These are phyloP conservation scores for Pulveroboletus sp. DNA, from an alignment of 1,284 basidiomycete species.

Conservation along the genomic window DNA sequence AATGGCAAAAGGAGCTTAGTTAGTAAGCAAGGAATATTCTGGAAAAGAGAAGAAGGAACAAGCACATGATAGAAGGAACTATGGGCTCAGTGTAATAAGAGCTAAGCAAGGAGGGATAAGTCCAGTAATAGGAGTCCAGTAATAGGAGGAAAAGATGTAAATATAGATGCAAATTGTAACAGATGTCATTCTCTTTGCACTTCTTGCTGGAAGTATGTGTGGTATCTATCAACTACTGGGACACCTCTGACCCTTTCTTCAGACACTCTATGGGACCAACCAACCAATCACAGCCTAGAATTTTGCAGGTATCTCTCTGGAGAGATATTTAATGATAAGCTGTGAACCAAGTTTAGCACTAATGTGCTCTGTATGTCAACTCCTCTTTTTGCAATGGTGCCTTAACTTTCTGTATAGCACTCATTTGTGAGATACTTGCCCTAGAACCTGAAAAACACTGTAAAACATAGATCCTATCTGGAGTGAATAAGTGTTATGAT, in stretches of 20 bases:
- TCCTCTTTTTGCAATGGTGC: background rate
- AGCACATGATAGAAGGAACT: no score
- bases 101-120: no score
- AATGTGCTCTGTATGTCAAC: constrained; percentile 56
- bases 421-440: constrained; percentile 76
- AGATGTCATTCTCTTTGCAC: constrained; percentile 92
- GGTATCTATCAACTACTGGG: constrained; percentile 21
- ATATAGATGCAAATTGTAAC: no score
- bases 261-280: constrained; percentile 99
- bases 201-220: constrained; percentile 85
- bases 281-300: constrained; percentile 76
- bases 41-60: no score
- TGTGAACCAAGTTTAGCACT: constrained; percentile 75
- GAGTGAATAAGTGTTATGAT: no score
- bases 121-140: no score
- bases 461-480: no score
- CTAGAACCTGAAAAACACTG: constrained; percentile 68
- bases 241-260: constrained; percentile 1
- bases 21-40: no score
- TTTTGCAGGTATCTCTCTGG: constrained; percentile 76
- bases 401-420: constrained; percentile 40
- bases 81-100: no score
- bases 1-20: no score
- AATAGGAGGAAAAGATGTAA: no score
- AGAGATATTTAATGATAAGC: constrained; percentile 70